phyloP scores from a whole-genome alignment of 164 flowering plant genomes.

The Chloranthus sessilifolius region DNA sequence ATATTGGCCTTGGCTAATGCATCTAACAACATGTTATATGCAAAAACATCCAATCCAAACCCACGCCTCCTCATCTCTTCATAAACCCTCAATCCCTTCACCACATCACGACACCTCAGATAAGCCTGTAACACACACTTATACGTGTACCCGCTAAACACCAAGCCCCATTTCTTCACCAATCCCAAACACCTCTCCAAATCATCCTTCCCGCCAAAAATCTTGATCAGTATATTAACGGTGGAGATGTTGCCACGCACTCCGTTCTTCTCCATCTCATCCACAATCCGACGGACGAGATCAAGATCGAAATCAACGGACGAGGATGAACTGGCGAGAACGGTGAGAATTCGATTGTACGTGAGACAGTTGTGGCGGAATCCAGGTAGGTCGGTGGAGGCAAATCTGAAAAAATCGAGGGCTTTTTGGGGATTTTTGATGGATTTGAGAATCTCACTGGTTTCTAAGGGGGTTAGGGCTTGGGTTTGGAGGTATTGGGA shows the following conservation, averaged over 20 bases:
- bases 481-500: constrained; percentile 41
- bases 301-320: constrained; percentile 22
- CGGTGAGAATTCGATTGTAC: constrained; percentile 59
- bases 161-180: constrained; percentile 69
- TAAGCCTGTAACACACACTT: constrained; percentile 80
- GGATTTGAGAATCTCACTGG: constrained; percentile 69
- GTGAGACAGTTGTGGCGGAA: constrained; percentile 73
- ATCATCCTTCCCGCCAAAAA: constrained; percentile 32
- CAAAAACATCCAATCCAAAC: constrained; percentile 55
- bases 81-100: constrained; percentile 46
- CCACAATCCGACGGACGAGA: constrained; percentile 28
- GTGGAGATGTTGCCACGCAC: constrained; percentile 69
- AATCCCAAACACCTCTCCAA: constrained; percentile 46
- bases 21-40: constrained; percentile 80
- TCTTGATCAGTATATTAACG: constrained; percentile 66
- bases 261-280: constrained; percentile 50
- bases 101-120: constrained; percentile 37
- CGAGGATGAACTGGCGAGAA: constrained; percentile 42
- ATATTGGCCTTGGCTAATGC: constrained; percentile 62
- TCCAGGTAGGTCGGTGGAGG: constrained; percentile 42
- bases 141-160: constrained; percentile 62
- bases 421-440: constrained; percentile 50
- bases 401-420: constrained; percentile 58
- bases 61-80: constrained; percentile 51
- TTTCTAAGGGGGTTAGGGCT: constrained; percentile 63